Evolutionary conservation across 2,329 filamentous ascomycete species (phyloP).

Genomic region (Setomelanomma holmii): DNA sequence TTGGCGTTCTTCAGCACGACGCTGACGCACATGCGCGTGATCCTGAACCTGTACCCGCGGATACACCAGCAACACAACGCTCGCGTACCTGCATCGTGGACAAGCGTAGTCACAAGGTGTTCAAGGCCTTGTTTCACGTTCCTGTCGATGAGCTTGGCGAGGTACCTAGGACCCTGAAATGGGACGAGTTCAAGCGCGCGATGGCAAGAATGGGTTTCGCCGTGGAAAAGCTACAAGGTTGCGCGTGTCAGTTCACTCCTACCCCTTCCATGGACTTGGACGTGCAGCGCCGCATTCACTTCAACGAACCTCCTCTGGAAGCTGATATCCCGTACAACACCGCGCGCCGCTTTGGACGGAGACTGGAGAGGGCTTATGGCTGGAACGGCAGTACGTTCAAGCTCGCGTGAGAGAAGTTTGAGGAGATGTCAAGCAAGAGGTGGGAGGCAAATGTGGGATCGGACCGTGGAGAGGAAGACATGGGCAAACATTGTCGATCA

Average conservation of each 20-base stretch:
- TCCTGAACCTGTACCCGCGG: too few relatives aligned
- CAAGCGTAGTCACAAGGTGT: background rate
- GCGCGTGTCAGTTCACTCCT: constrained; percentile 60
- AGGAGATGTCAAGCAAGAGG: background rate
- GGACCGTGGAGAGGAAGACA: too few relatives aligned
- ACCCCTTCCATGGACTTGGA: constrained; percentile 48
- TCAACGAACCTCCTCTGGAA: constrained; percentile 66
- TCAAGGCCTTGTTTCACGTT: background rate
- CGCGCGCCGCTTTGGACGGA: constrained; percentile 57
- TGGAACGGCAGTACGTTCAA: constrained; percentile 1
- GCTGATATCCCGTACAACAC: constrained; percentile 58
- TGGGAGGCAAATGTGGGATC: too few relatives aligned
- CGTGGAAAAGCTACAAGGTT: constrained; percentile 66
- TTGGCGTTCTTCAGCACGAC: too few relatives aligned
- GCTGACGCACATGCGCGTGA: too few relatives aligned
- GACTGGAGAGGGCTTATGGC: constrained; percentile 44
- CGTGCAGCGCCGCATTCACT: constrained; percentile 61
- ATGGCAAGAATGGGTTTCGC: constrained; percentile 60
- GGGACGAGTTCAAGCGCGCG: constrained; percentile 62
- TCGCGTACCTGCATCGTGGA: background rate
- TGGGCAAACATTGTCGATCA: too few relatives aligned
- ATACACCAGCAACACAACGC: too few relatives aligned
- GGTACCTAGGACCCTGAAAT: constrained; percentile 57
- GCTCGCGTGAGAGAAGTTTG: background rate
- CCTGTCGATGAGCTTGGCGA: constrained; percentile 26